Conservation (phyloP, 2,329 filamentous ascomycete species). For the Malbranchea zuffiana region DNA sequence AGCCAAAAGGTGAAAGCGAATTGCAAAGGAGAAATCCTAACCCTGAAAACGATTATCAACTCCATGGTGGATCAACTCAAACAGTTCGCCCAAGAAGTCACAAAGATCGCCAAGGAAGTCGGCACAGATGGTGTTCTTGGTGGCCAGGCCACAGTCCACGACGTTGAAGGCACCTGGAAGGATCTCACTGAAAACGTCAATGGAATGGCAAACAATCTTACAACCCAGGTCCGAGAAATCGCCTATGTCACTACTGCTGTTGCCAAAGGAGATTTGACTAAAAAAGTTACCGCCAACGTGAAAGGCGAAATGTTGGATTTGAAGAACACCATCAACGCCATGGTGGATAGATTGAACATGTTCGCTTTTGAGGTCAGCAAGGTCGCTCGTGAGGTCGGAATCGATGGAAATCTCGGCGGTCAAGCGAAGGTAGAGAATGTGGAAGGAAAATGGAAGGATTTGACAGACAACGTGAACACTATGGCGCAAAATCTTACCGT, state of each 20-base stretch:
- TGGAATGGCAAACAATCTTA: slow-evolving; percentile 96
- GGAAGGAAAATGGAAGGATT: slow-evolving; percentile 56
- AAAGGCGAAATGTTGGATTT: slow-evolving; percentile 89
- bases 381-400: slow-evolving; percentile 54
- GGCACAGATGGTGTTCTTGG: slow-evolving; percentile 90
- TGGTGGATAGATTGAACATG: slow-evolving; percentile 54
- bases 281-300: slow-evolving; percentile 90
- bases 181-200: slow-evolving; percentile 94
- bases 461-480: slow-evolving; percentile 57
- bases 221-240: slow-evolving; percentile 94
- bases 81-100: slow-evolving; percentile 94
- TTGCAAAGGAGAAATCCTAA: slow-evolving; percentile 81
- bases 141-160: slow-evolving; percentile 89
- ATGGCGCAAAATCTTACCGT: slow-evolving; percentile 54
- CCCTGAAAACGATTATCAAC: slow-evolving; percentile 97
- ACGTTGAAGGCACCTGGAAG: slow-evolving; percentile 94
- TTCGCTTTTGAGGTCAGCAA: slow-evolving; percentile 57
- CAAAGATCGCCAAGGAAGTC: slow-evolving; percentile 90
- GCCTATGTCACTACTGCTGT: slow-evolving; percentile 94
- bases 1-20: slow-evolving; percentile 94
- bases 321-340: slow-evolving; percentile 74
- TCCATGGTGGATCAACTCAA: slow-evolving; percentile 98
- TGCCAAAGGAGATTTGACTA: slow-evolving; percentile 82
- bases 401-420: slow-evolving; percentile 52
- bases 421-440: slow-evolving; percentile 55